Evolutionary conservation across 2,329 filamentous ascomycete species (phyloP).

Genomic region (Colletotrichum trifolii): DNA sequence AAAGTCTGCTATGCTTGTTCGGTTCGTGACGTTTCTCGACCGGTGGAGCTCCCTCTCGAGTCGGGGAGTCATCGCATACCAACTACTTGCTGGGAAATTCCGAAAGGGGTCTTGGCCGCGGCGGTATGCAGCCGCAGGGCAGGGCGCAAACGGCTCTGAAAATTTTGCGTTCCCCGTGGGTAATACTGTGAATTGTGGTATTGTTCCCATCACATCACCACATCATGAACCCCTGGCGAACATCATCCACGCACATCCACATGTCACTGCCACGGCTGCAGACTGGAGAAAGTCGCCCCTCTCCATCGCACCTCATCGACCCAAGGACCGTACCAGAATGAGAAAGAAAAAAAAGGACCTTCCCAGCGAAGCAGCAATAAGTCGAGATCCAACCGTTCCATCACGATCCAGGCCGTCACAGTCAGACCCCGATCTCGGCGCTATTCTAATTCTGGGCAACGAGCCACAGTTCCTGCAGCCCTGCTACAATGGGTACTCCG

Average conservation of each 20-base stretch:
- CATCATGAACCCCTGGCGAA: background rate
- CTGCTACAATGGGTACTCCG: slow-evolving; percentile 13
- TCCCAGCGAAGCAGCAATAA: background rate
- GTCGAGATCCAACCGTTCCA: slow-evolving; percentile 23
- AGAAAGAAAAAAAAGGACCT: background rate
- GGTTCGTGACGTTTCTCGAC: background rate
- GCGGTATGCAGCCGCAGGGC: background rate
- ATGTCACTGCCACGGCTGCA: slow-evolving; percentile 30
- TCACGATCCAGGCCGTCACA: slow-evolving; percentile 32
- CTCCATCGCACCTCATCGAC: background rate
- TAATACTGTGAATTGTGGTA: background rate
- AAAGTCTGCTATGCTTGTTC: background rate
- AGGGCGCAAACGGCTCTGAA: slow-evolving; percentile 11
- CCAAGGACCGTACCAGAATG: background rate
- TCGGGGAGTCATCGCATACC: slow-evolving; percentile 8
- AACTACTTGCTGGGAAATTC: background rate
- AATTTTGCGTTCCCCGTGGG: slow-evolving; percentile 16
- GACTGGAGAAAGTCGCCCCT: slow-evolving; percentile 12
- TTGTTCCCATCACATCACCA: too few relatives aligned
- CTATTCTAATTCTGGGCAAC: slow-evolving; percentile 19
- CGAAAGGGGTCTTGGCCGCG: background rate
- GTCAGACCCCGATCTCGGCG: slow-evolving; percentile 16
- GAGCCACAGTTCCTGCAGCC: slow-evolving; percentile 36
- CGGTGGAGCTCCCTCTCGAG: slow-evolving; percentile 2
- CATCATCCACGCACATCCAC: slow-evolving; percentile 21